Percentiles rank a stretch among this genome's conserved stretches.
Evolutionary conservation across 108 stramenopile species (phyloP).

Genomic region (Schizochytrium sp.): DNA sequence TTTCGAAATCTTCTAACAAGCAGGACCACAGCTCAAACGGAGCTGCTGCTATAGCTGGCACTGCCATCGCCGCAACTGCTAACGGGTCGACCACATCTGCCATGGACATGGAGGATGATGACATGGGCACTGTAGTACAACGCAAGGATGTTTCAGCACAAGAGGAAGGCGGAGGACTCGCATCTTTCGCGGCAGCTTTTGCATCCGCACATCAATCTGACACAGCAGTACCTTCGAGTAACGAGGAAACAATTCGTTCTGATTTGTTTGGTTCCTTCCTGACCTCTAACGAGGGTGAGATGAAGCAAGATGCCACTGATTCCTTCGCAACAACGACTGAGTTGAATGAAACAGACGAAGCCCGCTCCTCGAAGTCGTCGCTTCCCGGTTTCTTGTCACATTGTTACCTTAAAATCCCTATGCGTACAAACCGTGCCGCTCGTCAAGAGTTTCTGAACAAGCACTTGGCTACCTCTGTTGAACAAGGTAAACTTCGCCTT

Average conservation of each 20-base stretch:
- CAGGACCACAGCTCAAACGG: no score
- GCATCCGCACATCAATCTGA: neutral
- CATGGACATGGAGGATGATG: neutral
- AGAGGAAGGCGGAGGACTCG: neutral
- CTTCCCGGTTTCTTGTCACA: neutral
- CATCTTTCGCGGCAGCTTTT: conserved; percentile 8
- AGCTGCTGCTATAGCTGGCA: neutral
- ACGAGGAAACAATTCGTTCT: neutral
- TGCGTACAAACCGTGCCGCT: neutral
- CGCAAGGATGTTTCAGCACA: neutral
- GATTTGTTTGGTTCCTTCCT: conserved; percentile 46
- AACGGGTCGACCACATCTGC: neutral
- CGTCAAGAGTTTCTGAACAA: neutral
- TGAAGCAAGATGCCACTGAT: no score
- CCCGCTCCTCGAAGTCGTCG: neutral
- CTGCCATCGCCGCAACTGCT: neutral
- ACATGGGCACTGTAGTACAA: neutral
- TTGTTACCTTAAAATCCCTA: neutral
- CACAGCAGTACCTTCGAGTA: neutral
- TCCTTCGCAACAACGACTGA: no score
- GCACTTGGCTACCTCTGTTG: neutral
- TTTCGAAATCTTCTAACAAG: no score
- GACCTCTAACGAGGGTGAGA: neutral
- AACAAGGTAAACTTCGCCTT: neutral
- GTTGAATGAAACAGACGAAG: neutral